Base-by-base conservation (phyloP, 768 basidiomycete species). In the Epithele typhae region DNA sequence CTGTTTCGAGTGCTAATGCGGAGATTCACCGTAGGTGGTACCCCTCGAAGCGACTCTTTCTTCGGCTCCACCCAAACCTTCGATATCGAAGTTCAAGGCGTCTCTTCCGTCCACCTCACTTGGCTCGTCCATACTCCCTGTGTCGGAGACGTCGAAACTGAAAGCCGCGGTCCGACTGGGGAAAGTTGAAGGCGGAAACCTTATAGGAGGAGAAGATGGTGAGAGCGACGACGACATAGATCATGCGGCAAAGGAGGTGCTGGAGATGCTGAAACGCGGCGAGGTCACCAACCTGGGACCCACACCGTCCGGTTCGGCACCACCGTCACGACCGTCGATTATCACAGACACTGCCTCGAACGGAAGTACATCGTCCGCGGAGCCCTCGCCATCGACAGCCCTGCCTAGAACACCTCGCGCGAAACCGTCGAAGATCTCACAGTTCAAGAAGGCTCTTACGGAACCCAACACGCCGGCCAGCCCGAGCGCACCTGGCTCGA, bases 41-140 rank as follows among this genome's bases (percentile, higher is more conserved):
- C 65, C 70, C 3, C 56, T 71, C 8, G 75, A 78, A 0, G 67
- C 73, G 17, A 68, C 70, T 9, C 61, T 73, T 1, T 57, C 68
- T 2, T 63, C 57, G 30, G 51, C 67, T 14, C 65, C 59, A 15
- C 65, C 71, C 35, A 83, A 77, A 57, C 70, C 77, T 6, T 57
- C 72, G 0, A 63, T 82, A 33, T 89, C 87, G 11, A 76, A 71
- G 33, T 88, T 89, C 63, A 88, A 78, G 59, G 76, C 81, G 1
- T 74, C 68, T 34, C 34, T 63, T 34, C 40, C 62, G 0, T 62
- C 66, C 2, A 59, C 63, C 12, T 65, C 65, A 12, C 52, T 65
- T 18, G 65, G 59, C 12, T 50, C 53, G 3, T 59, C 61, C 0
- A 56, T 66, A 3, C 48, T 68, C 11, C 64, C 67, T 1, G 61